A percentile compares a stretch with the other conserved stretches of the same genome.
These are phyloP conservation scores for Eucalyptus shirleyi DNA, from an alignment of 345 rosid species.

Conservation along the genomic window DNA sequence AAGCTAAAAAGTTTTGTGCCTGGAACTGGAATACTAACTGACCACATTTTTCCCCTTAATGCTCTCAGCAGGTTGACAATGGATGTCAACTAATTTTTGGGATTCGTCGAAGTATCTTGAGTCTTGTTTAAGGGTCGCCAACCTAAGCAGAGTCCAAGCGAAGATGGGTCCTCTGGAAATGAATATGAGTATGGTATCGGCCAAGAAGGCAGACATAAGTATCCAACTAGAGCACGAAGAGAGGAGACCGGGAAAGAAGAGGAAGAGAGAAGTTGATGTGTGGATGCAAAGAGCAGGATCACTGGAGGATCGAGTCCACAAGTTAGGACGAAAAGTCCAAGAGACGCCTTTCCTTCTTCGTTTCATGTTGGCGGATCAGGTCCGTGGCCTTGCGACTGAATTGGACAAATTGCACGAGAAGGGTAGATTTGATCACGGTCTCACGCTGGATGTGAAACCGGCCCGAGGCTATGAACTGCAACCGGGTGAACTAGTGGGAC, in stretches of 20 bases:
- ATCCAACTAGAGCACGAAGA: neutral
- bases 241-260: neutral
- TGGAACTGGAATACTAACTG: no score
- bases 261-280: neutral
- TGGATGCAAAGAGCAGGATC: neutral
- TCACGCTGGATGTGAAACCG: neutral
- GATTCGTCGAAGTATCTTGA: neutral
- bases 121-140: neutral
- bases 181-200: neutral
- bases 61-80: no score
- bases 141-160: neutral
- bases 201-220: neutral
- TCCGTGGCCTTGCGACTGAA: neutral
- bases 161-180: neutral
- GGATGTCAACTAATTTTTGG: no score
- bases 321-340: neutral
- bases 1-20: no score
- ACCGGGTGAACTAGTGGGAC: neutral
- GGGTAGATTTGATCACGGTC: neutral
- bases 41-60: no score
- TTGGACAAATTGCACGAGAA: neutral
- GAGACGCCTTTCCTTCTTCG: neutral
- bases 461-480: neutral
- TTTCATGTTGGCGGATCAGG: neutral
- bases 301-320: neutral